phyloP scores from a whole-genome alignment of 345 rosid species.

The Angophora floribunda region DNA sequence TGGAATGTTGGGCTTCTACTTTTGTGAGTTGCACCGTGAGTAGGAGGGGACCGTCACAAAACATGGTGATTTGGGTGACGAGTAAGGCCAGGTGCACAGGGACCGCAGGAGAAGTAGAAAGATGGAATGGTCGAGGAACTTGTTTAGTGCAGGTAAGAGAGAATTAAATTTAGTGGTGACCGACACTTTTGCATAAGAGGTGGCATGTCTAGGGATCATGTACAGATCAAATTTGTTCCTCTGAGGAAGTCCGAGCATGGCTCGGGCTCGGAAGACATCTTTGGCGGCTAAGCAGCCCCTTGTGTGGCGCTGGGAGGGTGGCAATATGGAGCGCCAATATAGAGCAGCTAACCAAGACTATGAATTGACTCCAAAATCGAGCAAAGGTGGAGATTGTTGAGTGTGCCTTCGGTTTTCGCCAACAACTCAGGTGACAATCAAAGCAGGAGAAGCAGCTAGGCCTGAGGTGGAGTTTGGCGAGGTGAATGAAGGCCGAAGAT shows the following conservation, averaged over 20 bases:
- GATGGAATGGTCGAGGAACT: not conserved
- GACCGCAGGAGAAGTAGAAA: not conserved
- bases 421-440: not conserved
- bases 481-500: no score
- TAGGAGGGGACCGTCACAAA: not conserved
- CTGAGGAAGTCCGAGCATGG: not conserved
- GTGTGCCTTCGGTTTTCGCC: not conserved
- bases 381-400: not conserved
- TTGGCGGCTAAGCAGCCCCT: not conserved
- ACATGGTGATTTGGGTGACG: not conserved
- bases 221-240: not conserved
- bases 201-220: not conserved
- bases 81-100: not conserved
- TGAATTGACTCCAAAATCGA: not conserved
- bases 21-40: not conserved
- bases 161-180: not conserved
- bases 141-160: not conserved
- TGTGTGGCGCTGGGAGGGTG: not conserved
- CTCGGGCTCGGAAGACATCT: not conserved
- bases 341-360: not conserved
- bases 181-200: not conserved
- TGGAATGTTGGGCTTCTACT: not conserved
- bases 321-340: not conserved
- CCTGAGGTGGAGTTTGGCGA: not conserved
- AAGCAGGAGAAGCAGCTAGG: not conserved